Evolutionary conservation across 805 yeast genomes (phyloP).

Genomic region (Wickerhamomyces xylosicus): DNA sequence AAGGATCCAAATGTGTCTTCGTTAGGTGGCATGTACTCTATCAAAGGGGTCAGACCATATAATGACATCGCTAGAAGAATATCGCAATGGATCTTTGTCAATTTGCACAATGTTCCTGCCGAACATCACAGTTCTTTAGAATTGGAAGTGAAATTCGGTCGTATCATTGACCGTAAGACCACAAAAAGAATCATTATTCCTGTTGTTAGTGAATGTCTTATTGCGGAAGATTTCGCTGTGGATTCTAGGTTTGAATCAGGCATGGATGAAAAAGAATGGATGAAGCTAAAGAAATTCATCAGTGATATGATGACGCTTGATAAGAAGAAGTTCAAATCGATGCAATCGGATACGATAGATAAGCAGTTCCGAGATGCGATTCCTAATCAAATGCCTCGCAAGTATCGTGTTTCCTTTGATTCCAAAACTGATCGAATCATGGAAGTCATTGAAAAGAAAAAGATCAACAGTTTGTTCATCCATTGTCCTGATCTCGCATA

Average conservation of each 20-base stretch:
- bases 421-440: conserved; percentile 54
- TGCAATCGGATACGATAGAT: conserved; percentile 57
- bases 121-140: conserved; percentile 47
- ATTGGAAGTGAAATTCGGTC: conserved; percentile 67
- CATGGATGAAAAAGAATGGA: conserved; percentile 51
- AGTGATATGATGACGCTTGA: conserved; percentile 41
- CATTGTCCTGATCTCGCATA: conserved; percentile 68
- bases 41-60: conserved; percentile 68
- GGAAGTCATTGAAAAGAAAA: conserved; percentile 61
- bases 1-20: not conserved
- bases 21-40: conserved; percentile 20
- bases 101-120: conserved; percentile 54
- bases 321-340: conserved; percentile 45
- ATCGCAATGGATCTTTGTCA: conserved; percentile 85
- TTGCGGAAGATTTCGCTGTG: conserved; percentile 36
- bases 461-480: conserved; percentile 63
- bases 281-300: conserved; percentile 43
- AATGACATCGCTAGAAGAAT: conserved; percentile 75
- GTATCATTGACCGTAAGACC: conserved; percentile 50
- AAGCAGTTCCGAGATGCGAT: conserved; percentile 50
- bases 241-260: conserved; percentile 56
- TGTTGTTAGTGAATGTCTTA: conserved; percentile 58
- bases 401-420: conserved; percentile 59
- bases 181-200: conserved; percentile 58
- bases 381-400: conserved; percentile 54